These are phyloP conservation scores for Teunomyces aglyptinius DNA, from an alignment of 805 yeast genomes.

Conservation along the genomic window DNA sequence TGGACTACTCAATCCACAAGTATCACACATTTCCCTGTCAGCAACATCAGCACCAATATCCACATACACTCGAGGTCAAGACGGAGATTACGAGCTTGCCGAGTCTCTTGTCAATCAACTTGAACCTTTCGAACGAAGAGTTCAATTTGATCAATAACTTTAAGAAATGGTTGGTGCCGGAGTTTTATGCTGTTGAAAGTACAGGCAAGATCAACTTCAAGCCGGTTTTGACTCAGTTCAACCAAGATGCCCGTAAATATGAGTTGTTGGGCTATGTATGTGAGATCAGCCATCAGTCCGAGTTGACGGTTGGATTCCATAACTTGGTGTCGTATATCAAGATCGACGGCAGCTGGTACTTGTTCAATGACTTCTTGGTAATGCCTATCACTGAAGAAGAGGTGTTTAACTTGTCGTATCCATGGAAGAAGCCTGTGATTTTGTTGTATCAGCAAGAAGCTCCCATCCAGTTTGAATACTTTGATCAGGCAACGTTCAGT, in stretches of 20 bases:
- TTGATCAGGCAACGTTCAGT: constrained; percentile 21
- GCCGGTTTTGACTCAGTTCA: constrained; percentile 25
- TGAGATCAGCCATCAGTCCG: constrained; percentile 52
- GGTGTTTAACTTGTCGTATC: constrained; percentile 64
- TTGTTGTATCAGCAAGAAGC: constrained; percentile 60
- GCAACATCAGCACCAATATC: constrained; percentile 40
- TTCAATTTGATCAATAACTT: constrained; percentile 48
- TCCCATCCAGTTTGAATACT: constrained; percentile 46
- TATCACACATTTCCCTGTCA: constrained; percentile 47
- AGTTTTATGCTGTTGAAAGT: constrained; percentile 46
- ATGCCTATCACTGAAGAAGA: constrained; percentile 71
- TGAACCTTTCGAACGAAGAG: constrained; percentile 55
- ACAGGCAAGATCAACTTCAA: constrained; percentile 37
- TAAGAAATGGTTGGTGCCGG: constrained; percentile 60
- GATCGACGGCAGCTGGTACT: constrained; percentile 61
- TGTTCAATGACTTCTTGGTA: constrained; percentile 91
- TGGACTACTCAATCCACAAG: constrained; percentile 62
- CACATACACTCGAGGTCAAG: constrained; percentile 48
- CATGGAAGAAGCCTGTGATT: constrained; percentile 85
- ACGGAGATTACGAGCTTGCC: constrained; percentile 57
- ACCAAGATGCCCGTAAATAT: constrained; percentile 45
- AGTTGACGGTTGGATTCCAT: constrained; percentile 40
- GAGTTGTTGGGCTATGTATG: constrained; percentile 70
- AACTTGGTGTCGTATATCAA: constrained; percentile 61
- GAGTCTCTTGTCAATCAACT: constrained; percentile 60